A percentile compares a stretch with the other conserved stretches of the same genome.
Evolutionary conservation across 2,329 filamentous ascomycete genomes (phyloP).

Genomic region (Ascochyta koolunga): DNA sequence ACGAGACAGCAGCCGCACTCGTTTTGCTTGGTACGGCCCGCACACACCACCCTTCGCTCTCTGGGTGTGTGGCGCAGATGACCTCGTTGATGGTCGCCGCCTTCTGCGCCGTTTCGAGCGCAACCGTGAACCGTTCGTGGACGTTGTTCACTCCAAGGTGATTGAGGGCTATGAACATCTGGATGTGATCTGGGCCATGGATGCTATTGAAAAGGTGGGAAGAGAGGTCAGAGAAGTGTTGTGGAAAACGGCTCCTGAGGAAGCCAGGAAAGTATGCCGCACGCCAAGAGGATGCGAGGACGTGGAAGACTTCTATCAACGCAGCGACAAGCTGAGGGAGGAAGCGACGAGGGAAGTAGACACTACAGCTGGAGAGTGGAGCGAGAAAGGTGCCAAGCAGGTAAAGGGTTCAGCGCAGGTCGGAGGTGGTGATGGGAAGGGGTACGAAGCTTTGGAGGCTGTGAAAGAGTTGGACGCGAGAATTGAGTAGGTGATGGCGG

Average conservation of each 20-base stretch:
- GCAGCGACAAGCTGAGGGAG: conserved; percentile 21
- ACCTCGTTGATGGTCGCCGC: conserved; percentile 80
- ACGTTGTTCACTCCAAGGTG: conserved; percentile 79
- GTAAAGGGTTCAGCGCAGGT: conserved; percentile 20
- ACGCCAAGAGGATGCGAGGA: conserved; percentile 69
- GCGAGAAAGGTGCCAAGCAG: conserved; percentile 33
- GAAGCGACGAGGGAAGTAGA: conserved; percentile 32
- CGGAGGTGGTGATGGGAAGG: conserved; percentile 34
- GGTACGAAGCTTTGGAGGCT: conserved; percentile 22
- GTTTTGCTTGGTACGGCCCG: conserved; percentile 78
- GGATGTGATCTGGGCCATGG: conserved; percentile 94
- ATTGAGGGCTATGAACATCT: conserved; percentile 88
- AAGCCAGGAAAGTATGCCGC: conserved; percentile 65
- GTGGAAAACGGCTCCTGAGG: conserved; percentile 72
- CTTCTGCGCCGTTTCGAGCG: conserved; percentile 76
- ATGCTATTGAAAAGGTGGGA: conserved; percentile 82
- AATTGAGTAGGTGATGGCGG: neutral
- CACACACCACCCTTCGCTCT: conserved; percentile 82
- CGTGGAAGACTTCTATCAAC: conserved; percentile 35
- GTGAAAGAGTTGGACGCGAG: conserved; percentile 11
- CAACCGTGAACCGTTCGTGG: conserved; percentile 80
- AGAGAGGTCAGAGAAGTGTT: conserved; percentile 79
- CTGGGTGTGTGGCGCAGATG: conserved; percentile 84
- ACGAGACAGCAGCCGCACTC: conserved; percentile 51
- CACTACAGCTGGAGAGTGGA: conserved; percentile 41